Evolutionary conservation across 257 asterid species (phyloP).

Genomic region (Solanum ossicruentum): DNA sequence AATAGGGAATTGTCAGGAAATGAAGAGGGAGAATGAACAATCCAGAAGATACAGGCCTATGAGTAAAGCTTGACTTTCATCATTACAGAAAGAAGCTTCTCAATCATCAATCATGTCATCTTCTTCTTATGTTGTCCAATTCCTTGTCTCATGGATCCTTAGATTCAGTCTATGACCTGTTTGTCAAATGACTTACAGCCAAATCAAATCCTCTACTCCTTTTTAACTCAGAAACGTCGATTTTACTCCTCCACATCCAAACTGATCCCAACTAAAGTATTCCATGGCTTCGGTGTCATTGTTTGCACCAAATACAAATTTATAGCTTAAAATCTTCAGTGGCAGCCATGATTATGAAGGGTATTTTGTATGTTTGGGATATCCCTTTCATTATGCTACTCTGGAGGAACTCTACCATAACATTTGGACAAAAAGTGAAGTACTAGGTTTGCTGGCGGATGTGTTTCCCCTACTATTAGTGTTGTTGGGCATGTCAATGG

Average conservation of each 20-base stretch:
- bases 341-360: conserved; percentile 43
- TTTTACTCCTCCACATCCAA: conserved; percentile 14
- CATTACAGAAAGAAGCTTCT: not conserved
- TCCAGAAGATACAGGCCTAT: too few species aligned
- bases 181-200: too few species aligned
- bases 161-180: too few species aligned
- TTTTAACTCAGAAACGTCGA: conserved; percentile 20
- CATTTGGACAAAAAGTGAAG: conserved; percentile 14
- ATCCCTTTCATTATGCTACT: conserved; percentile 13
- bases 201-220: not conserved
- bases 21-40: too few species aligned
- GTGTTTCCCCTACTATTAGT: conserved; percentile 17
- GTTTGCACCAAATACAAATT: conserved; percentile 13
- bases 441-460: conserved; percentile 28
- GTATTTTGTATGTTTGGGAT: conserved; percentile 12
- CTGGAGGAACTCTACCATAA: conserved; percentile 29
- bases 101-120: too few species aligned
- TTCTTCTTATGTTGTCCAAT: too few species aligned
- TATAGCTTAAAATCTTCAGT: conserved; percentile 21
- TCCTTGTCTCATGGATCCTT: too few species aligned
- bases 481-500: conserved; percentile 28
- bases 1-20: too few species aligned
- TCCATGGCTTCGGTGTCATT: conserved; percentile 21
- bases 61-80: not conserved
- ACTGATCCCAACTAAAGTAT: conserved; percentile 18